These are phyloP conservation scores for Pythium phragmitis DNA, from an alignment of 352 stramenopile genomes.

Conservation along the genomic window DNA sequence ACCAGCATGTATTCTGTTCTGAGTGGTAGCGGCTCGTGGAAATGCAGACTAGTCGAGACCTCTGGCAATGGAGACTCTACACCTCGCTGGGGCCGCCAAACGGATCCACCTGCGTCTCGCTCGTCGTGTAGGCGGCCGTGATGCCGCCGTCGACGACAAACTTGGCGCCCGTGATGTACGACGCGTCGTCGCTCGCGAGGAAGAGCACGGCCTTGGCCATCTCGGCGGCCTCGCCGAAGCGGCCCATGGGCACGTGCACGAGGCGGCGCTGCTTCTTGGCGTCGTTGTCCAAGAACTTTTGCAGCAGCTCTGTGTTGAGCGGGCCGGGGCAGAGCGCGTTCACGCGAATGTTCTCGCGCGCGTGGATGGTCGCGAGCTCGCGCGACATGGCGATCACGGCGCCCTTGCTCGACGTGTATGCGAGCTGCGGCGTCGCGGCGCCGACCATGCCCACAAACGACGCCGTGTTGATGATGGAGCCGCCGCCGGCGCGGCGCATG, in stretches of 20 bases:
- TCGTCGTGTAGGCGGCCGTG: constrained; percentile 84
- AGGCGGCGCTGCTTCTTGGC: constrained; percentile 86
- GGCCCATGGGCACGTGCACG: constrained; percentile 86
- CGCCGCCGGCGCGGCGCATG: constrained; percentile 70
- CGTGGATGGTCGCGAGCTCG: constrained; percentile 83
- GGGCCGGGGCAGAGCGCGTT: constrained; percentile 85
- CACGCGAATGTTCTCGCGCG: constrained; percentile 86
- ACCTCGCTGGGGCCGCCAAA: constrained; percentile 81
- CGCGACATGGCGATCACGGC: constrained; percentile 86
- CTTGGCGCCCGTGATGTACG: constrained; percentile 85
- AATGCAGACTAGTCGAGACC: background rate
- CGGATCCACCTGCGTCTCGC: constrained; percentile 71
- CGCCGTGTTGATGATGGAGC: constrained; percentile 88
- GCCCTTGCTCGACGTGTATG: constrained; percentile 88
- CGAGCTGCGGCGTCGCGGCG: constrained; percentile 82
- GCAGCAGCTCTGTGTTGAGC: constrained; percentile 83
- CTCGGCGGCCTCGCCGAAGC: constrained; percentile 83
- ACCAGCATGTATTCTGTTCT: background rate
- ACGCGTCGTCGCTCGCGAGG: constrained; percentile 81
- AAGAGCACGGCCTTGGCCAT: constrained; percentile 89
- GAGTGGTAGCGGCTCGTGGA: background rate
- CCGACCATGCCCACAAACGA: constrained; percentile 84
- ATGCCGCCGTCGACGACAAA: constrained; percentile 90
- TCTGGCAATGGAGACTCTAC: constrained; percentile 25
- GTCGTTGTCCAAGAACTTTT: constrained; percentile 85